Conservation (phyloP, 768 basidiomycete species). For the Boletus rubescentipes region DNA sequence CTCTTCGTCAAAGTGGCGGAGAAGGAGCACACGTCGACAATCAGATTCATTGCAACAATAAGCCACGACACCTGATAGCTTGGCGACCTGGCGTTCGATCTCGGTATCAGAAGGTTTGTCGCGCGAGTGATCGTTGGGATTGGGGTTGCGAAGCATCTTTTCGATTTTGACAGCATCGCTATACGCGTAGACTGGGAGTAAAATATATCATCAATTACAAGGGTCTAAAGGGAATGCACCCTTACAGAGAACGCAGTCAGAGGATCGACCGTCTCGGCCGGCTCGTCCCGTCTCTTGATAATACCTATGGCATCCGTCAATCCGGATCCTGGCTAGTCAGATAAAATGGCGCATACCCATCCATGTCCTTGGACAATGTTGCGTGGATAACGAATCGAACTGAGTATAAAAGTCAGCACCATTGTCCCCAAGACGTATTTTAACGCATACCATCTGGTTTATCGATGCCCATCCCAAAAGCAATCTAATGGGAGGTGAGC, state of each 20-base stretch:
- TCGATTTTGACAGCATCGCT: slow-evolving; percentile 55
- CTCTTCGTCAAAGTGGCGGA: slow-evolving; percentile 83
- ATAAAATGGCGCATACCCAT: slow-evolving; percentile 54
- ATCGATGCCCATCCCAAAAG: slow-evolving; percentile 98
- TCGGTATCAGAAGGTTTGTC: slow-evolving; percentile 42
- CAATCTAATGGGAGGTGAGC: slow-evolving; percentile 53
- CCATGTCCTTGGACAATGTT: slow-evolving; percentile 77
- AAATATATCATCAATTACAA: not conserved
- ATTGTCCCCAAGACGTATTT: not conserved
- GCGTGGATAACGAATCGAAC: slow-evolving; percentile 94
- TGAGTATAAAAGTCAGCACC: slow-evolving; percentile 29
- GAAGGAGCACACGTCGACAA: slow-evolving; percentile 85
- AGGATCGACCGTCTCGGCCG: slow-evolving; percentile 82
- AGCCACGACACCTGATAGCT: slow-evolving; percentile 65
- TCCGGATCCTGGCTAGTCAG: not conserved
- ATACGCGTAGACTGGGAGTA: slow-evolving; percentile 58
- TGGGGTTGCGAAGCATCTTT: slow-evolving; percentile 59
- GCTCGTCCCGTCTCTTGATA: slow-evolving; percentile 98
- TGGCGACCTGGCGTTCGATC: slow-evolving; percentile 64
- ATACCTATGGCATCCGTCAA: slow-evolving; percentile 46
- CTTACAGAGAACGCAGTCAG: slow-evolving; percentile 88
- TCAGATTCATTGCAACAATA: slow-evolving; percentile 81
- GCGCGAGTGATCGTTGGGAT: slow-evolving; percentile 36
- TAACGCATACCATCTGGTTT: slow-evolving; percentile 64
- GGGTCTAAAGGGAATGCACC: slow-evolving; percentile 4